A percentile compares a stretch with the other conserved stretches of the same genome.
These are phyloP conservation scores for Ploettnerulaceae sp. DNA, from an alignment of 2,329 filamentous ascomycete genomes.

Conservation along the genomic window DNA sequence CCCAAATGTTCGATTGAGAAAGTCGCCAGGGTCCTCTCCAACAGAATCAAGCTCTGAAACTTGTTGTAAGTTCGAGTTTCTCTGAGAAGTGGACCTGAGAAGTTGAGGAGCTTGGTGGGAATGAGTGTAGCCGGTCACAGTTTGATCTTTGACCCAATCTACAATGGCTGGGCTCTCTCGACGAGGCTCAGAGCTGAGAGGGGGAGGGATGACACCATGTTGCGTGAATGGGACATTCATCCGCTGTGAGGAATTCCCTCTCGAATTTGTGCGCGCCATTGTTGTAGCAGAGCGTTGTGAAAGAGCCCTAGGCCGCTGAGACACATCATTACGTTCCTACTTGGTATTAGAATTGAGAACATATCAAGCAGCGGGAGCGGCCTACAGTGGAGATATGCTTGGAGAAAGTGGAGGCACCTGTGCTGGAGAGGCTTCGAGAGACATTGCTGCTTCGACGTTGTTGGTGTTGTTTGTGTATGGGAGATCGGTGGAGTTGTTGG, in stretches of 20 bases:
- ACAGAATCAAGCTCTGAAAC: slow-evolving; percentile 28
- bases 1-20: slow-evolving; percentile 22
- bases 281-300: slow-evolving; percentile 30
- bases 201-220: slow-evolving; percentile 25
- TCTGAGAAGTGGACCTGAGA: slow-evolving; percentile 23
- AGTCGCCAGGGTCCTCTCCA: slow-evolving; percentile 24
- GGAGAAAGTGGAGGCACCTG: slow-evolving; percentile 26
- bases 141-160: slow-evolving; percentile 29
- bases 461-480: slow-evolving; percentile 29
- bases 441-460: slow-evolving; percentile 27
- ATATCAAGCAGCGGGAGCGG: slow-evolving; percentile 16
- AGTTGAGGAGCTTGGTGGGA: slow-evolving; percentile 22
- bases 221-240: slow-evolving; percentile 28
- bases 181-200: slow-evolving; percentile 22
- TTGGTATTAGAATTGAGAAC: slow-evolving; percentile 23
- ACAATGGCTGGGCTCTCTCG: slow-evolving; percentile 26
- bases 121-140: slow-evolving; percentile 26
- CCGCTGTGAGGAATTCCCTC: slow-evolving; percentile 26
- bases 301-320: slow-evolving; percentile 23
- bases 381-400: slow-evolving; percentile 29
- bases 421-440: slow-evolving; percentile 30
- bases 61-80: slow-evolving; percentile 24
- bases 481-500: slow-evolving; percentile 25
- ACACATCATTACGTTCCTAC: slow-evolving; percentile 28
- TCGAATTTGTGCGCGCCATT: slow-evolving; percentile 30